Base-by-base conservation (phyloP, 2,329 filamentous ascomycete genomes). In the Falciphora oryzae region DNA sequence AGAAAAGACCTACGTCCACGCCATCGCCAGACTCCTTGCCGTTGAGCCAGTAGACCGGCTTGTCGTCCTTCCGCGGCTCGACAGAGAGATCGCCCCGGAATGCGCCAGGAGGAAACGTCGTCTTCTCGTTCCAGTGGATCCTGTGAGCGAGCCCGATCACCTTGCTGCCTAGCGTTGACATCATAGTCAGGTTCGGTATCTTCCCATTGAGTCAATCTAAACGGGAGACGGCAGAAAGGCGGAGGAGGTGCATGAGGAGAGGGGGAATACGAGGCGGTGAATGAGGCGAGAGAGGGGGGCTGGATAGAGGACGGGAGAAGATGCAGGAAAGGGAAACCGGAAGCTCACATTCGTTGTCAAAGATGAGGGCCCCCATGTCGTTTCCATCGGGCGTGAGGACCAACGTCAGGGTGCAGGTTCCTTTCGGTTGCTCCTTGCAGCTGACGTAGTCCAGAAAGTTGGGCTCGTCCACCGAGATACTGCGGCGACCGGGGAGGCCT, bases 391-490 rank as follows among this genome's bases (percentile, higher is more conserved):
- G 28, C 18, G 61, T 25, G 18, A 63, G 50, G 6, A 63, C 44
- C 61, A 63, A 27, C 16, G 53, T 31, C 29, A 63, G 22, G 27
- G 31, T 50, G n/a, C 61, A 63, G 50, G 28, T 57, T 10, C 61
- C 61, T n/a, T 63, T 25, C 10, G 61, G 61, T 3, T 32, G 61
- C 25, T 14, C 25, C 28, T 63, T 13, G 50, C 61, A 63, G 6
- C 31, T 57, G 22, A 63, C 44, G 28, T 63, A 63, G 50, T 63
- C 61, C 8, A 63, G 44, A 11, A 63, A 63, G 13, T 63, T 63
- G 28, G 61, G 61, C 22, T 63, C 44, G n/a, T 63, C 44, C 25
- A 44, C 27, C 14, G 14, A 27, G 38, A 50, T 61, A 25, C 7
- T 50, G 25, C 22, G 18, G 38, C 32, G 38, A 22, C n/a, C 14